These are phyloP conservation scores for Castanopsis chinensis DNA, from an alignment of 306 rosid genomes.

Conservation along the genomic window DNA sequence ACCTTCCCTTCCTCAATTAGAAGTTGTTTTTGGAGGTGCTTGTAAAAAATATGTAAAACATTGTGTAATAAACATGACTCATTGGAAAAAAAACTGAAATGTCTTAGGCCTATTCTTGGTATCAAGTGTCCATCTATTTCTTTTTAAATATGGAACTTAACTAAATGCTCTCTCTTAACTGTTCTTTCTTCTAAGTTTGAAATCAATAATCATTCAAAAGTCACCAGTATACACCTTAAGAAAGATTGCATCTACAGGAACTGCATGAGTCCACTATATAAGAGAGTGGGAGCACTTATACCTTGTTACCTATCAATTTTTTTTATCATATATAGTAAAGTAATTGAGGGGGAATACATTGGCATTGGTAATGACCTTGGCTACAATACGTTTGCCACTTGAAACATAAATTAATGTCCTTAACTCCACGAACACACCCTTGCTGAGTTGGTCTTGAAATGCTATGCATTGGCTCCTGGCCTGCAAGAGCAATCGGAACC, in stretches of 20 bases:
- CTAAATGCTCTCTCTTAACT: too few relatives aligned
- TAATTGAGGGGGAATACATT: not conserved
- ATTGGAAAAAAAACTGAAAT: too few relatives aligned
- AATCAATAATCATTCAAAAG: slow-evolving; percentile 29
- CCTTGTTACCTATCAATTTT: slow-evolving; percentile 11
- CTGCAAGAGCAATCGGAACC: not conserved
- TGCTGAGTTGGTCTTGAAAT: slow-evolving; percentile 1
- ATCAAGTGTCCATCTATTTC: too few relatives aligned
- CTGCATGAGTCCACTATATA: not conserved
- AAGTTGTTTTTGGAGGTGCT: too few relatives aligned
- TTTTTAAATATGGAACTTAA: too few relatives aligned
- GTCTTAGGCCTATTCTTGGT: too few relatives aligned
- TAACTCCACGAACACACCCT: slow-evolving; percentile 13
- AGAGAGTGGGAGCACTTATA: not conserved
- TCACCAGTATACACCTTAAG: slow-evolving; percentile 19
- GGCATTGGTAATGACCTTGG: slow-evolving; percentile 3
- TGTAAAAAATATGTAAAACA: too few relatives aligned
- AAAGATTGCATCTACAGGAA: slow-evolving; percentile 16
- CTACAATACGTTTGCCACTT: slow-evolving; percentile 28
- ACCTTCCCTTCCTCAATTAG: too few relatives aligned
- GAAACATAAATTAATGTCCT: slow-evolving; percentile 18
- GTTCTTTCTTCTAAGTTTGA: too few relatives aligned
- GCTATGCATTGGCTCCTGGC: not conserved
- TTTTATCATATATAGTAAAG: slow-evolving; percentile 12
- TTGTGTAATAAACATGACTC: too few relatives aligned